Evolutionary conservation across 1,284 basidiomycete species (phyloP), one percentile per base, ranked within the genome.

Genomic region (Marasmius sp.): DNA sequence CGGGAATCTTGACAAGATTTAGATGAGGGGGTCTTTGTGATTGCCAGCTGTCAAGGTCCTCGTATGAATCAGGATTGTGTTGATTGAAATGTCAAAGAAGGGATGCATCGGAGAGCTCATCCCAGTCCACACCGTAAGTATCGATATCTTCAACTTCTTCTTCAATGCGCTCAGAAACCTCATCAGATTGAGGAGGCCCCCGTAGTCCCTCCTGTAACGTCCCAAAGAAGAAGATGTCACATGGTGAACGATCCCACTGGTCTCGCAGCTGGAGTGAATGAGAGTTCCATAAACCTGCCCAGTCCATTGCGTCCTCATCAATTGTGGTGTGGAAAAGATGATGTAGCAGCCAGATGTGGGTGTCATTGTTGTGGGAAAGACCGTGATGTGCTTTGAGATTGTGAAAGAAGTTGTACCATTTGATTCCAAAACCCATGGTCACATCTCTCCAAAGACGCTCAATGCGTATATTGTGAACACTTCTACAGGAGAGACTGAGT

Each of bases 391-490:
- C 1, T 39, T 62, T 56, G 1, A 62, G 41, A 8, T 34, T 1
- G 6, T 20, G 27, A 48, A 62, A 55, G n/a, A 51, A 10, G 27
- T 58, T 37, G 16, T 53, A 34, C 61, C 61, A 62, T 11, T 22
- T 53, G 5, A 34, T 18, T 1, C 50, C 34, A 7, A 49, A 10
- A 9, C 39, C 16, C 7, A 16, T 3, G 20, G 43, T 61, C 5
- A 57, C 45, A 38, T 61, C 60, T 1, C 34, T 20, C 60, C 60
- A 61, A 6, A 61, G 45, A 10, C 54, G 27, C 37, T 61, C 60
- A 22, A 61, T 61, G 4, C 54, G 38, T 9, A 45, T 47, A 47
- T 62, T 62, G 36, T 62, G 61, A n/a, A 61, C 41, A 38, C 33
- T 38, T 33, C 60, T 61, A n/a, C n/a, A n/a, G n/a, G n/a, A n/a